Percentiles rank a stretch among this genome's conserved stretches.
Evolutionary conservation across 192 early-diverging fungal genomes (phyloP).

Genomic region (Pilobolus umbonatus): DNA sequence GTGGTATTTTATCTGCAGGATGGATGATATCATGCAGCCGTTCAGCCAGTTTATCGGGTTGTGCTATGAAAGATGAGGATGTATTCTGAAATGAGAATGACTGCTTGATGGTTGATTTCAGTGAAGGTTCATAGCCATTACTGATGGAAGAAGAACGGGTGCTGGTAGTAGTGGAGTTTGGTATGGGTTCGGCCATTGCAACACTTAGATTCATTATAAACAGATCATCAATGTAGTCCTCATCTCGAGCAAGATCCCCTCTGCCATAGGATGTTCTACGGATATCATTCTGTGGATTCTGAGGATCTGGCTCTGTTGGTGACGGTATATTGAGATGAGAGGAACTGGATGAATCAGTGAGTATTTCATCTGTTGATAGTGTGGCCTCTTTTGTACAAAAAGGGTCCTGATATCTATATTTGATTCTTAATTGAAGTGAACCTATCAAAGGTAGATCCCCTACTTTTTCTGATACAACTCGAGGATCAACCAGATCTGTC

Average conservation of each 20-base stretch:
- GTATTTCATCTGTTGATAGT: background rate
- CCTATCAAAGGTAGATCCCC: conserved; percentile 22
- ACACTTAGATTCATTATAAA: conserved; percentile 4
- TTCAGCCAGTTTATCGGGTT: background rate
- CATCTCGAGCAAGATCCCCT: conserved; percentile 15
- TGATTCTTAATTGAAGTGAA: conserved; percentile 28
- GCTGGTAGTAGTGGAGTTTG: background rate
- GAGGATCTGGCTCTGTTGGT: background rate
- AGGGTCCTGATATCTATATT: conserved; percentile 31
- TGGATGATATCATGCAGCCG: background rate
- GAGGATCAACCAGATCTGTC: background rate
- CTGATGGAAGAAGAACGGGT: too few species aligned
- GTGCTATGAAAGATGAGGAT: too few species aligned
- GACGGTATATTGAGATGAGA: background rate
- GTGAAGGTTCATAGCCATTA: too few species aligned
- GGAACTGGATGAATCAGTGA: conserved; percentile 1
- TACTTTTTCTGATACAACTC: background rate
- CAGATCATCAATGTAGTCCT: background rate
- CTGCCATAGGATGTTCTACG: conserved; percentile 11
- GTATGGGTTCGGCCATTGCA: conserved; percentile 8
- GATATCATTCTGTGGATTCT: background rate
- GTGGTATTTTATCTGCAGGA: background rate
- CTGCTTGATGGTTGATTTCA: too few species aligned
- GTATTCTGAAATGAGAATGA: too few species aligned
- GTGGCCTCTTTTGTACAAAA: background rate